Percentiles rank a stretch among this genome's conserved stretches.
These are phyloP conservation scores for Volvox carteri DNA, from an alignment of 163 green algal genomes.

Conservation along the genomic window DNA sequence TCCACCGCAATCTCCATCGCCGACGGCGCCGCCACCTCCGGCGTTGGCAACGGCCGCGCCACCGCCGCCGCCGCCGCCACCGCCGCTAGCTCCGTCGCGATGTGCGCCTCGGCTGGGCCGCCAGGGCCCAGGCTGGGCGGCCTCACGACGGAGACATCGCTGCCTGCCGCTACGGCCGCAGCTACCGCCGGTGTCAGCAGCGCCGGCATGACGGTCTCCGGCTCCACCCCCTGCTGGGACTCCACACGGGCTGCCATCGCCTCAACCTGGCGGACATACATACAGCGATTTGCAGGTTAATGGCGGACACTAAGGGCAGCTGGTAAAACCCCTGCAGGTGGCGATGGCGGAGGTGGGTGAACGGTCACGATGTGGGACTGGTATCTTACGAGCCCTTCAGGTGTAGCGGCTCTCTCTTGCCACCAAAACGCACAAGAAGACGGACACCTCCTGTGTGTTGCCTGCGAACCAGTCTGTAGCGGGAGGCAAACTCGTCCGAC, in stretches of 20 bases:
- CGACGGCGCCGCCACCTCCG: background rate
- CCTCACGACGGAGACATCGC: background rate
- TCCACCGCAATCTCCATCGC: conserved; percentile 38
- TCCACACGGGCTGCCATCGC: conserved; percentile 23
- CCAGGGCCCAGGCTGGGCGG: background rate
- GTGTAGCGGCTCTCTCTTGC: too few relatives aligned
- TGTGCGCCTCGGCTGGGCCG: background rate
- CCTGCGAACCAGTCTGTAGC: too few relatives aligned
- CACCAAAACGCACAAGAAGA: too few relatives aligned
- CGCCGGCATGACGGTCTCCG: conserved; percentile 35
- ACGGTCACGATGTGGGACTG: too few relatives aligned
- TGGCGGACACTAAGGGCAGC: too few relatives aligned
- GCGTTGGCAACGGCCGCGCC: background rate
- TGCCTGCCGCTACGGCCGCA: background rate
- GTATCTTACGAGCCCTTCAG: too few relatives aligned
- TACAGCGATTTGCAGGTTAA: too few relatives aligned
- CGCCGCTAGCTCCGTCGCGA: background rate
- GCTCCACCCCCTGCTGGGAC: background rate
- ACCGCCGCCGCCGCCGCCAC: background rate
- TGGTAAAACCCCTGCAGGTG: too few relatives aligned
- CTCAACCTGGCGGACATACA: conserved; percentile 49
- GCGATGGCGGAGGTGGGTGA: background rate
- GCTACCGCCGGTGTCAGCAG: background rate
- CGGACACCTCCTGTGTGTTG: too few relatives aligned
- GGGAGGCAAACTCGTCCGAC: too few relatives aligned